Base-by-base conservation (phyloP, 768 basidiomycete genomes). In the Auricularia sp. region DNA sequence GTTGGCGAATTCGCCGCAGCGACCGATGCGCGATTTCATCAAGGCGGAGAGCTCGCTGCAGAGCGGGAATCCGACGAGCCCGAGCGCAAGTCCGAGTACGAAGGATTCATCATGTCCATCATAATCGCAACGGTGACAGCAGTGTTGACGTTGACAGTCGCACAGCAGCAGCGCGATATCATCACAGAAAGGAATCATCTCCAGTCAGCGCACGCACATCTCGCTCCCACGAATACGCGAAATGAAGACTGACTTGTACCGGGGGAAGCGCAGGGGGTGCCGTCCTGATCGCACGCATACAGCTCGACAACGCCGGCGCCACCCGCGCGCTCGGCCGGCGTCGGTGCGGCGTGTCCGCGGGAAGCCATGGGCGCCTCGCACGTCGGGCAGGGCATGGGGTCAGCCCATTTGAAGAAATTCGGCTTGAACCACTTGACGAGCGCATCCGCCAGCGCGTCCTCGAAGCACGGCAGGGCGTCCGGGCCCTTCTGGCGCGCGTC, bases 381-480 rank as follows among this genome's bases (percentile, higher is more conserved):
- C 16, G 12, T 47, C 0, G 74, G 68, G 64, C 78, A 79, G 12
- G 66, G 68, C 47, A 78, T 74, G 1, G 77, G 77, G 65, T 79
- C 77, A 18, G 74, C 70, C 78, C 78, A 79, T 29, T 64, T 68
- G 72, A 78, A 75, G 64, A 71, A 78, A 34, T 62, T 61, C 5
- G 64, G 47, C 66, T 77, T 77, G 72, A 77, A 79, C 77, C 77
- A 79, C 64, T 67, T 65, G 12, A 75, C 74, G 11, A 78, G 68
- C 2, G 69, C 68, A 21, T 73, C 65, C 12, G 76, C 77, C 23
- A 72, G 65, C 2, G 72, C 74, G 64, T 78, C 77, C 60, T 73
- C 71, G 39, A 65, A 70, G 18, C 68, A 67, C 3, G 65, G 64
- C 3, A 68, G 64, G 6, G 64, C 36, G 8, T 47, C 61, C 0